Conservation (phyloP, 1,284 basidiomycete genomes). For the Leccinum olivaceoglutinosum region DNA sequence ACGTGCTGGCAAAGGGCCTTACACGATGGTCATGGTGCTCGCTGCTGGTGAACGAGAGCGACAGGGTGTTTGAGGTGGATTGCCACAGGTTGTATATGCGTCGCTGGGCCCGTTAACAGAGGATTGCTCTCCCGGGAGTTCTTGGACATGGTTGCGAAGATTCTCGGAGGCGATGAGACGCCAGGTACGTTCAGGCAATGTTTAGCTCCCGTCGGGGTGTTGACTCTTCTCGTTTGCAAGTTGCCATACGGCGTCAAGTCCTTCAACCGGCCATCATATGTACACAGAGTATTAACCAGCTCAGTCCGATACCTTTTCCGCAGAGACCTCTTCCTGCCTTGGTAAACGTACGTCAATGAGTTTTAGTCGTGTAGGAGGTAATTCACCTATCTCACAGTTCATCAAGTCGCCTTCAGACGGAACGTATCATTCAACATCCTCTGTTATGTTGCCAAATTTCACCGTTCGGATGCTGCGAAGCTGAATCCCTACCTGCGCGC, state of each 20-base stretch:
- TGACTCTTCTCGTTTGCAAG: slow-evolving; percentile 28
- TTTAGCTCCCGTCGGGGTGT: neutral
- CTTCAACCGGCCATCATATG: slow-evolving; percentile 54
- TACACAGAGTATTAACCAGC: slow-evolving; percentile 51
- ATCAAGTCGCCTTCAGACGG: slow-evolving; percentile 47
- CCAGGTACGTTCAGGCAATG: slow-evolving; percentile 35
- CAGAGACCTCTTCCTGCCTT: slow-evolving; percentile 50
- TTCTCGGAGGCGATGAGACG: slow-evolving; percentile 38
- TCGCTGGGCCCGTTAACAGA: neutral
- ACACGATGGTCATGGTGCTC: slow-evolving; percentile 62
- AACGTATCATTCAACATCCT: slow-evolving; percentile 56
- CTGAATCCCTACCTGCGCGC: slow-evolving; percentile 51
- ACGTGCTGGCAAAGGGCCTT: slow-evolving; percentile 47
- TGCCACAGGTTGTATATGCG: neutral
- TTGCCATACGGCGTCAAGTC: slow-evolving; percentile 44
- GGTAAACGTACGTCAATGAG: slow-evolving; percentile 34
- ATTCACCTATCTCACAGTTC: slow-evolving; percentile 33
- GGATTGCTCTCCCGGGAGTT: slow-evolving; percentile 38
- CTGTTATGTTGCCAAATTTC: slow-evolving; percentile 57
- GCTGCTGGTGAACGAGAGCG: slow-evolving; percentile 55
- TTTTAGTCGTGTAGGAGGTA: neutral
- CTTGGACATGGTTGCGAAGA: slow-evolving; percentile 39
- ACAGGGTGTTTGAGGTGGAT: slow-evolving; percentile 49
- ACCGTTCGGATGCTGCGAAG: slow-evolving; percentile 61
- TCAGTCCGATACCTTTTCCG: slow-evolving; percentile 66